Base-by-base conservation (phyloP, 2,329 filamentous ascomycete species). In the Geosmithia putterillii region DNA sequence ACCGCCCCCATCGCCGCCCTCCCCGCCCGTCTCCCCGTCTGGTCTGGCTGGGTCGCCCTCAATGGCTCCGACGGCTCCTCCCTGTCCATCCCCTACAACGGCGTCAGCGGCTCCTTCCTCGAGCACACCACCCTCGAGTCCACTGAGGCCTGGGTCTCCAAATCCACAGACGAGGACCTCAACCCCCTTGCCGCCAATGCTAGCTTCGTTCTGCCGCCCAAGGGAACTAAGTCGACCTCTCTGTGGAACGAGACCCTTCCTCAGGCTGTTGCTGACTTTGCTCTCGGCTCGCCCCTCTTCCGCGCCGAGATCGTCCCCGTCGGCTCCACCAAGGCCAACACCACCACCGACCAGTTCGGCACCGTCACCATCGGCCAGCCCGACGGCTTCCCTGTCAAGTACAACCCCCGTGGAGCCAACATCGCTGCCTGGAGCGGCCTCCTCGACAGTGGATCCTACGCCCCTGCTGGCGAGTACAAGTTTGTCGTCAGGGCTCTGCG, bases 381-480 rank as follows among this genome's bases (percentile, higher is more conserved):
- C n/a, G 54, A 57, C 14, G 57, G 53, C 19, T 69, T 66, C 41
- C 73, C 73, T 0, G 35, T 55, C 4, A 38, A 64, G 51, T 61
- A 50, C 49, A 48, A 46, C 28, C 45, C 54, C 7, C 57, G 59
- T 46, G 52, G 53, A 25, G 5, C 46, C 6, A 46, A 52, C 45
- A 43, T 49, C 5, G 34, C 55, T 6, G 42, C 45, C 0, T 78
- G 70, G 62, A 64, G 70, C 41, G 74, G 74, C 12, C 56, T 58
- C 42, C 55, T 77, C 5, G 58, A 59, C 0, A 63, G 68, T 9
- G 71, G 70, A 14, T 59, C 51, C 1, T 73, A 69, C 46, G 72
- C 64, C 2, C 65, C 70, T 0, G 58, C 62, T 0, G 74, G 73
- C 10, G 51, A 53, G 22, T 77, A 78, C 56, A 69, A 66, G 54